A percentile compares a stretch with the other conserved stretches of the same genome.
Conservation (phyloP, 169 alveolate genomes). For the Plasmodium inui region DNA sequence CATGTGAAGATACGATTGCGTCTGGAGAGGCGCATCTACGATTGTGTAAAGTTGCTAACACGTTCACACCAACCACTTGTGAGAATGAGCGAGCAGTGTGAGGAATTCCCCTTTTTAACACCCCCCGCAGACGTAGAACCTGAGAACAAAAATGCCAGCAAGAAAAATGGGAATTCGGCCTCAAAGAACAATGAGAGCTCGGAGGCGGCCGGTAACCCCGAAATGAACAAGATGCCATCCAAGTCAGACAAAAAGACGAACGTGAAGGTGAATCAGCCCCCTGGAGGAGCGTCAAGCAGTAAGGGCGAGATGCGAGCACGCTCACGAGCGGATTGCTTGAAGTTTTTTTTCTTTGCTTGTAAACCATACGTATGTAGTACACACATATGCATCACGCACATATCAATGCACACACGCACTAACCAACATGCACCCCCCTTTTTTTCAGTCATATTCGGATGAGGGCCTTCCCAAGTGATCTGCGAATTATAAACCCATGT, state of each 20-base stretch:
- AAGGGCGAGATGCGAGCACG: neutral
- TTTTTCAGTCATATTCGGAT: slow-evolving; percentile 11
- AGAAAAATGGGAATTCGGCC: neutral
- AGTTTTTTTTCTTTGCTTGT: neutral
- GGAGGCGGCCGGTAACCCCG: slow-evolving; percentile 61
- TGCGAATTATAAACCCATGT: neutral
- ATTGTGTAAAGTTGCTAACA: neutral
- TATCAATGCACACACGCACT: neutral
- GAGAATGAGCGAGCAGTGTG: neutral
- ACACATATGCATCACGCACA: neutral
- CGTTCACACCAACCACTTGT: neutral
- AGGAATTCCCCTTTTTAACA: neutral
- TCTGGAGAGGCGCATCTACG: neutral
- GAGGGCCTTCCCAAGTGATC: neutral
- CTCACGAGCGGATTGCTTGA: neutral
- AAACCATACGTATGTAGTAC: neutral
- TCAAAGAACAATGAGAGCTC: neutral
- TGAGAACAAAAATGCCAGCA: slow-evolving; percentile 1
- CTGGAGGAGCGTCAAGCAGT: slow-evolving; percentile 87
- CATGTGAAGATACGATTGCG: neutral
- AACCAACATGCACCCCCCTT: neutral
- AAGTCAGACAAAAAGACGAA: slow-evolving; percentile 46
- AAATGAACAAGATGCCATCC: neutral
- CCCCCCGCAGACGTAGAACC: neutral
- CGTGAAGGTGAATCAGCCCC: slow-evolving; percentile 78